phyloP scores from a whole-genome alignment of 202 grass and related monocot species.

The Digitaria exilis region DNA sequence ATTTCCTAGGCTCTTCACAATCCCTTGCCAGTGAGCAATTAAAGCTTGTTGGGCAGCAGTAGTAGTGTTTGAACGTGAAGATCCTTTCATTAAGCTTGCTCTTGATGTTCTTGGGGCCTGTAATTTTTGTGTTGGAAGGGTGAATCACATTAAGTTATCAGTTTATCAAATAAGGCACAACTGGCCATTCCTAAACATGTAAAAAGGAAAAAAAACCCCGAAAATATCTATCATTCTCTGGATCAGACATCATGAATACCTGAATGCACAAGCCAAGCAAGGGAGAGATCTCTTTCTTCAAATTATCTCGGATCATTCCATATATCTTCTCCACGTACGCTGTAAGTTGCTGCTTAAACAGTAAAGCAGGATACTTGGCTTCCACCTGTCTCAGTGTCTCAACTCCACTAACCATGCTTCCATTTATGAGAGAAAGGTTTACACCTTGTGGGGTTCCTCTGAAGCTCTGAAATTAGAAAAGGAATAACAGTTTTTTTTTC shows the following conservation, averaged over 20 bases:
- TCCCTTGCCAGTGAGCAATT: constrained; percentile 99
- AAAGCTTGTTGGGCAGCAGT: constrained; percentile 77
- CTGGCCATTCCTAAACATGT: constrained; percentile 23
- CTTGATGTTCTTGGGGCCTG: constrained; percentile 98
- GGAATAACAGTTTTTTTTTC: constrained; percentile 17
- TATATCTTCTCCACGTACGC: constrained; percentile 99
- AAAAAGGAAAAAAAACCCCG: constrained; percentile 17
- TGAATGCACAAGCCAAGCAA: constrained; percentile 96
- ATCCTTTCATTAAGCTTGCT: constrained; percentile 95
- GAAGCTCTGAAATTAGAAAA: constrained; percentile 74
- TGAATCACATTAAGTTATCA: constrained; percentile 15
- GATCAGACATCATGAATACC: constrained; percentile 53
- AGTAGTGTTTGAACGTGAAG: constrained; percentile 78
- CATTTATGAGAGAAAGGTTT: constrained; percentile 85
- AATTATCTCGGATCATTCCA: constrained; percentile 99
- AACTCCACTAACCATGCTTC: constrained; percentile 76
- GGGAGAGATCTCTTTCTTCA: constrained; percentile 99
- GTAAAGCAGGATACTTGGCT: constrained; percentile 95
- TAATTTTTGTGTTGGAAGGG: constrained; percentile 31
- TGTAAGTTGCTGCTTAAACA: constrained; percentile 97
- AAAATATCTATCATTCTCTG: constrained; percentile 25
- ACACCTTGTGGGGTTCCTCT: constrained; percentile 96
- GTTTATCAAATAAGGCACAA: constrained; percentile 35
- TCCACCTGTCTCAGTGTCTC: constrained; percentile 90
- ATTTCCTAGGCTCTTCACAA: constrained; percentile 91